phyloP scores from a whole-genome alignment of 352 stramenopile species.

The Pythium aphanidermatum region DNA sequence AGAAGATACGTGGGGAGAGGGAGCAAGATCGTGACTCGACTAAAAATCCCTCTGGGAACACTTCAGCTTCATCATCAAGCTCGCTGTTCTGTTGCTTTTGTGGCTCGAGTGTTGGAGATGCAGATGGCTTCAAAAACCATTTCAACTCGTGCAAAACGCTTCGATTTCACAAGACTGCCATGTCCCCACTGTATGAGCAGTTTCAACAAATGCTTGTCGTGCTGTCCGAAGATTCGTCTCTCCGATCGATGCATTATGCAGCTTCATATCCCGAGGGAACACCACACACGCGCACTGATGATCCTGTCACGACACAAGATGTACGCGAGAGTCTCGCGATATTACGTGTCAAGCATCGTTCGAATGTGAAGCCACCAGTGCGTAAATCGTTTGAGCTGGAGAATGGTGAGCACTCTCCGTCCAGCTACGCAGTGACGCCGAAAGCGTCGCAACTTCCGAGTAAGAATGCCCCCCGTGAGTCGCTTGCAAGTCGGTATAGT shows the following conservation, averaged over 20 bases:
- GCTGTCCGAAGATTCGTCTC: slow-evolving; percentile 55
- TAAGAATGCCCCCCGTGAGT: not conserved
- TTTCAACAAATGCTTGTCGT: slow-evolving; percentile 60
- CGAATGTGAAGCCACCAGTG: slow-evolving; percentile 9
- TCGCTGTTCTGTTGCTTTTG: slow-evolving; percentile 79
- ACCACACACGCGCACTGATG: slow-evolving; percentile 17
- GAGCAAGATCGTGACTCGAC: too few relatives aligned
- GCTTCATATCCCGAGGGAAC: slow-evolving; percentile 50
- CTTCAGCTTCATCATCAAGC: slow-evolving; percentile 7
- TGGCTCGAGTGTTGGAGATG: slow-evolving; percentile 30
- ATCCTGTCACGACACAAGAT: slow-evolving; percentile 2
- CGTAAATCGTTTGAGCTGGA: not conserved
- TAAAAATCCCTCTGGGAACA: too few relatives aligned
- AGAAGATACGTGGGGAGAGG: too few relatives aligned
- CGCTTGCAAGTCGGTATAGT: slow-evolving; percentile 3
- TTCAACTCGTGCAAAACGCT: slow-evolving; percentile 42
- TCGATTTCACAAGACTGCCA: slow-evolving; percentile 45
- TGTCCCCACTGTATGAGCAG: slow-evolving; percentile 45
- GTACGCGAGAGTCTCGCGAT: slow-evolving; percentile 21
- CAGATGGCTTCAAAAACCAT: slow-evolving; percentile 33
- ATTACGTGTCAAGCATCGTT: slow-evolving; percentile 18
- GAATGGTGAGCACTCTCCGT: too few relatives aligned
- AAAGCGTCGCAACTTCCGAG: too few relatives aligned
- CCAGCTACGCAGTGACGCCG: too few relatives aligned
- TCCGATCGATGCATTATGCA: slow-evolving; percentile 69